Base-by-base conservation (phyloP, 768 basidiomycete genomes). In the Paxillus ammoniavirescens region DNA sequence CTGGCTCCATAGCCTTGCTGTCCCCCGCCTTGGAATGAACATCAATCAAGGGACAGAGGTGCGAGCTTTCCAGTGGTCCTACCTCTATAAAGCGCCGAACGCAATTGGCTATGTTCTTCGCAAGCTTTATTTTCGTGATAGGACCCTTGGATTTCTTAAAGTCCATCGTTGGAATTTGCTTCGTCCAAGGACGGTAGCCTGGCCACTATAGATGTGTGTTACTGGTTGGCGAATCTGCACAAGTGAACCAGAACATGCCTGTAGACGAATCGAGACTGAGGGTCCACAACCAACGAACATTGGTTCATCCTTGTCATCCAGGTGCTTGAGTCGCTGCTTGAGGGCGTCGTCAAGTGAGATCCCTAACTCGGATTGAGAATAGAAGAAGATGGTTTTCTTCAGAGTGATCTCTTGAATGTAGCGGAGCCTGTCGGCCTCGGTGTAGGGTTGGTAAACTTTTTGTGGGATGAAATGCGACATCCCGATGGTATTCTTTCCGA, bases 101-200 rank as follows among this genome's bases (percentile, higher is more conserved):
- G 58, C 87, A 87, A 68, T 87, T 89, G 2, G 88, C 89, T 8
- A 91, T 80, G 51, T 89, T 90, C 65, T 88, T 89, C 0, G 87
- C 89, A 14, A 91, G 75, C 64, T 91, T 91, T 17, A 81, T 79
- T 49, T 80, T 77, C 1, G 89, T 91, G 60, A 91, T 89, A 3
- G 85, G 88, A 6, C 86, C 80, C 37, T 87, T 89, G 0, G 89
- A 88, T 57, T 81, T 89, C 37, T 81, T 79, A 65, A 90, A 91
- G 68, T 91, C 89, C 66, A 83, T 82, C 1, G 89, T 91, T 8
- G 89, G 89, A 55, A 91, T 91, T 65, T 91, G 89, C 51, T 86
- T 79, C 52, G 84, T 87, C 87, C 87, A 91, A 43, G 82, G 78
- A 30, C 81, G 73, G 59, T 91, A 91, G 1, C 89, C 87, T 5